Conservation (phyloP, 495 filamentous ascomycete genomes). For the Darksidea phi region DNA sequence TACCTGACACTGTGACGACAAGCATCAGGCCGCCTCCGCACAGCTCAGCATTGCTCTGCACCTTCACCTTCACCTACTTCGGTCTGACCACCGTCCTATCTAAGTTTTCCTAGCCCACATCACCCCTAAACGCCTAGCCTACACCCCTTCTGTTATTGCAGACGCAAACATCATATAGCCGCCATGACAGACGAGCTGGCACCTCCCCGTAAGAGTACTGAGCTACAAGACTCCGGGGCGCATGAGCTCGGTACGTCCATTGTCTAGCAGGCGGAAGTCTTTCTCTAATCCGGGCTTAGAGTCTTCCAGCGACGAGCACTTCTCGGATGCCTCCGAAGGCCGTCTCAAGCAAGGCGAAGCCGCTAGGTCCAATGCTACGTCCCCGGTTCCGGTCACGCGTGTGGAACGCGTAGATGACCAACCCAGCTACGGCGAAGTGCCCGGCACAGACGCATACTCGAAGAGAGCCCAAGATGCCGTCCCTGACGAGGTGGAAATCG, state of each 20-base stretch:
- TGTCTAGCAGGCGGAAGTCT: neutral
- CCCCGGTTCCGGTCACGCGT: slow-evolving; percentile 61
- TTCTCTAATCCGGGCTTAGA: slow-evolving; percentile 41
- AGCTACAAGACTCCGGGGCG: slow-evolving; percentile 73
- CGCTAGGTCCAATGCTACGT: slow-evolving; percentile 43
- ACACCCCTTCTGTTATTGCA: no score
- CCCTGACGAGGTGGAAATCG: slow-evolving; percentile 63
- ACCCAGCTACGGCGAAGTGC: slow-evolving; percentile 60
- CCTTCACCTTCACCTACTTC: no score
- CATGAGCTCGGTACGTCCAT: slow-evolving; percentile 69
- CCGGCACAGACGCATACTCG: slow-evolving; percentile 60
- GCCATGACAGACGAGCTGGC: slow-evolving; percentile 53
- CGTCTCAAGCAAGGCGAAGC: slow-evolving; percentile 37
- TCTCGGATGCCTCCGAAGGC: slow-evolving; percentile 83
- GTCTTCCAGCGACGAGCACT: slow-evolving; percentile 77
- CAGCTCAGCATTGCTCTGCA: no score
- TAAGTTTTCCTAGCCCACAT: no score
- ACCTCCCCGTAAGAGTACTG: slow-evolving; percentile 62
- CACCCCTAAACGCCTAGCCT: no score
- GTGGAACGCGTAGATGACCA: slow-evolving; percentile 58
- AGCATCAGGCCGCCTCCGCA: neutral
- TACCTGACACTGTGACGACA: neutral
- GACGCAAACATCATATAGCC: no score
- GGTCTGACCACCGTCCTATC: no score
- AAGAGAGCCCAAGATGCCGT: slow-evolving; percentile 60